Evolutionary conservation across 805 yeast species (phyloP).

Genomic region (Metschnikowia hibisci): DNA sequence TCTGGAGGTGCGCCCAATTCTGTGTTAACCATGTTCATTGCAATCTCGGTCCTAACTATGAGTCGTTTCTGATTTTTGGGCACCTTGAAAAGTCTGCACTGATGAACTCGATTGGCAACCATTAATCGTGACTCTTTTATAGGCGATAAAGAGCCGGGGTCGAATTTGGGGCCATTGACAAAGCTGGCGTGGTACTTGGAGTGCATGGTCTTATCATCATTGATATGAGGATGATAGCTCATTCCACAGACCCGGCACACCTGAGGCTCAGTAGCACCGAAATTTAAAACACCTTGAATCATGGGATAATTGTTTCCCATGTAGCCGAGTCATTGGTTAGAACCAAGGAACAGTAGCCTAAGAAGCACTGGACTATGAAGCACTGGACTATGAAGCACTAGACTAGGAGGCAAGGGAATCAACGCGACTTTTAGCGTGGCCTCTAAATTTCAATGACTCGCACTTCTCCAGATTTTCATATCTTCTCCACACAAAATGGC

Average conservation of each 20-base stretch:
- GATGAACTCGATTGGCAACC: conserved; percentile 12
- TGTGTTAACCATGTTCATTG: conserved; percentile 52
- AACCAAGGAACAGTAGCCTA: no score
- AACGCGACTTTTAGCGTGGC: background rate
- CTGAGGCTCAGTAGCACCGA: conserved; percentile 6
- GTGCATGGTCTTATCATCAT: conserved; percentile 46
- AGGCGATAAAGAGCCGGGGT: conserved; percentile 11
- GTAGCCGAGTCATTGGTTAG: background rate
- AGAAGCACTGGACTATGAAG: background rate
- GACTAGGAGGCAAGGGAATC: background rate
- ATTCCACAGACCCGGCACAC: conserved; percentile 52
- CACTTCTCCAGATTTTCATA: conserved; percentile 3
- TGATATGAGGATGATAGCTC: conserved; percentile 44
- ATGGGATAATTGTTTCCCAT: conserved; percentile 1
- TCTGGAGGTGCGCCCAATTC: conserved; percentile 55
- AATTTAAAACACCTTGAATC: conserved; percentile 12
- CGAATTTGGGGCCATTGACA: conserved; percentile 50
- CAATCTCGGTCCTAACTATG: conserved; percentile 23
- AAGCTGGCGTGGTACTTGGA: conserved; percentile 48
- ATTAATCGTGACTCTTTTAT: conserved; percentile 28
- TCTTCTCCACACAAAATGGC: conserved; percentile 13
- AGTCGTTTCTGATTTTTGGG: conserved; percentile 22
- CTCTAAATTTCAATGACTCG: background rate
- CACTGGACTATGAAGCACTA: no score
- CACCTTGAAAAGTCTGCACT: conserved; percentile 19